Evolutionary conservation across 495 filamentous ascomycete genomes (phyloP), one percentile per base, ranked within the genome.

Genomic region (Daldinia grandis): DNA sequence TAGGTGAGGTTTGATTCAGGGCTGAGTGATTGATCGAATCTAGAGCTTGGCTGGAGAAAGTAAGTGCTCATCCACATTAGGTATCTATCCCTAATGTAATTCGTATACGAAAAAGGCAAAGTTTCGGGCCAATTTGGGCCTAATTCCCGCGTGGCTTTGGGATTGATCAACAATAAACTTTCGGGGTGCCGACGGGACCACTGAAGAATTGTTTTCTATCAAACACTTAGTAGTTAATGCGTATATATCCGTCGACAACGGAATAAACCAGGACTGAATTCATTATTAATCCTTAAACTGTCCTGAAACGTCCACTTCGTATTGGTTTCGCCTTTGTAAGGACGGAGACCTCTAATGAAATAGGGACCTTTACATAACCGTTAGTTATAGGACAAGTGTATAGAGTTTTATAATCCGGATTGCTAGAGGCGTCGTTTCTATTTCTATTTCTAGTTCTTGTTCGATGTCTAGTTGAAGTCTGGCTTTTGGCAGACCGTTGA

Each of bases 11-110:
- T 58, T 58, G 38, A 31, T 53, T 54, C 40, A 42, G 56, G 38
- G 50, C 61, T 57, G 7, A 37, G 15, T 57, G 62, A 15, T 44
- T 65, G 57, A 66, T 66, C 68, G 59, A 33, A 19, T 30, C 35
- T 21, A 38, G 25, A 63, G 58, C 62, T 71, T 71, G 27, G 35
- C 68, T 71, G 10, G 63, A 71, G 51, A 63, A 12, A 62, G 68
- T 51, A 71, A 58, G 62, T 71, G 51, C 5, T 66, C 17, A 14
- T 19, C 57, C 35, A 57, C 40, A 50, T 67, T 72, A n/a, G n/a
- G n/a, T n/a, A 67, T 64, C 55, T n/a, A 30, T 28, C 27, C 9
- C 7, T 9, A n/a, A 51, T 27, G 24, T n/a, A n/a, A n/a, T n/a
- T n/a, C n/a, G n/a, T 10, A 21, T 28, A 21, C 0, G 6, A 14